Base-by-base conservation (phyloP, 2,329 filamentous ascomycete species). In the Colletotrichum sp. region DNA sequence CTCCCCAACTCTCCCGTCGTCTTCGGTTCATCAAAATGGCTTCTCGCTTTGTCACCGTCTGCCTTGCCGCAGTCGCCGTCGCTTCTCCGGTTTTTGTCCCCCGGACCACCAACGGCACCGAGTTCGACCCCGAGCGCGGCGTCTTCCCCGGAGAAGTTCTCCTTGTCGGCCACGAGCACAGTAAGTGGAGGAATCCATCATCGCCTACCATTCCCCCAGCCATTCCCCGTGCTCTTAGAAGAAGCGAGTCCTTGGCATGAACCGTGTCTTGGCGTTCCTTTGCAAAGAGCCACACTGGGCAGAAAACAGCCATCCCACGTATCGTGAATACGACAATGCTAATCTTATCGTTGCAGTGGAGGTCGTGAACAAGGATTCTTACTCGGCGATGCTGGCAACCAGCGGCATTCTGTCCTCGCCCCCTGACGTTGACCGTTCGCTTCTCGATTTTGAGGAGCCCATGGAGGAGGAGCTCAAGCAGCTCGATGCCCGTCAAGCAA, bases 11-110 rank as follows among this genome's bases (percentile, higher is more conserved):
- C 43, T 51, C 43, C 43, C 12, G 43, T 51, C 11, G n/a, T 21
- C 43, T 51, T 51, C 43, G n/a, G 6, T 18, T 55, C 57, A n/a
- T 34, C 29, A 51, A 43, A 34, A 55, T 67, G 55, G 43, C 69
- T 43, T 57, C 64, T 16, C 69, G 57, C 57, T 72, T 72, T 24
- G 38, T 67, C 24, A 66, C 55, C 57, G 63, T 72, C 55, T 67
- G 64, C 69, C 55, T 72, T 21, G 63, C 63, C 24, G 31, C 64
- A 18, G 51, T 34, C 21, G 69, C 34, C 15, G 63, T 64, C 21
- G 69, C 69, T 31, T 31, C 57, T 12, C 64, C 69, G 21, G 47
- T 31, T 43, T 67, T 55, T 16, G 65, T 66, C 16, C 57, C 54
- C 38, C 66, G 69, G 29, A 59, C 69, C 55, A 34, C 57, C 43